Conservation (phyloP, 1,284 basidiomycete species). For the Volvariella surrecta region DNA sequence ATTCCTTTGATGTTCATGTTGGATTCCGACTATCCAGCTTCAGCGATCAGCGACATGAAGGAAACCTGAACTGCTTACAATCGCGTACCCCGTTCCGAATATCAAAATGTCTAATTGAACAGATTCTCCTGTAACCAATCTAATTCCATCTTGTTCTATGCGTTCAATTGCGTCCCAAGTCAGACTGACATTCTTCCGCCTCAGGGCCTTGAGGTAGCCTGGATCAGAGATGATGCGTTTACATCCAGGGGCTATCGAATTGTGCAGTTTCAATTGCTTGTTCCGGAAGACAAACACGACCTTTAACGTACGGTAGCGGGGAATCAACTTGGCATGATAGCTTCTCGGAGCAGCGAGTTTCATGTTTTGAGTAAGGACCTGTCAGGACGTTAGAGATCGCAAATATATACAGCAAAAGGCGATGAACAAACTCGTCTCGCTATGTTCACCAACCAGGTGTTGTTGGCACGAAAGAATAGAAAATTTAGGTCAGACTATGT, state of each 20-base stretch:
- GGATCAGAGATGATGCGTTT: constrained; percentile 50
- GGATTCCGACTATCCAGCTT: constrained; percentile 19
- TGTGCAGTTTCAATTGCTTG: constrained; percentile 3
- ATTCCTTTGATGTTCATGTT: constrained; percentile 29
- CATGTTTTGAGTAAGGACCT: constrained; percentile 37
- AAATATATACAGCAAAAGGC: neutral
- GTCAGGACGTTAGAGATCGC: constrained; percentile 1
- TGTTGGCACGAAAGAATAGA: constrained; percentile 29
- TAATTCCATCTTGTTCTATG: constrained; percentile 22
- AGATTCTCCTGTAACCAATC: constrained; percentile 37
- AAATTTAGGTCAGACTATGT: constrained; percentile 26
- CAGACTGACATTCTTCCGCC: constrained; percentile 43
- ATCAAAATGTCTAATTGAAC: constrained; percentile 42
- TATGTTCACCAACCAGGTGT: constrained; percentile 19
- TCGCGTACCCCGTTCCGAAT: constrained; percentile 39
- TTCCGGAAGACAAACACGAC: neutral
- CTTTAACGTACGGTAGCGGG: constrained; percentile 33
- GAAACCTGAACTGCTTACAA: constrained; percentile 18
- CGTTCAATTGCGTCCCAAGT: constrained; percentile 32
- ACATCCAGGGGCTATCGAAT: constrained; percentile 36
- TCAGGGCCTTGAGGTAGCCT: constrained; percentile 39
- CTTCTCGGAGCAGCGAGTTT: constrained; percentile 34
- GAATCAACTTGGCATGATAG: constrained; percentile 34
- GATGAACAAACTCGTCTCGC: constrained; percentile 20
- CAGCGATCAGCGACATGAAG: constrained; percentile 2